Percentiles rank a stretch among this genome's conserved stretches.
These are phyloP conservation scores for Cylindrotheca closterium DNA, from an alignment of 108 stramenopile species.

Conservation along the genomic window DNA sequence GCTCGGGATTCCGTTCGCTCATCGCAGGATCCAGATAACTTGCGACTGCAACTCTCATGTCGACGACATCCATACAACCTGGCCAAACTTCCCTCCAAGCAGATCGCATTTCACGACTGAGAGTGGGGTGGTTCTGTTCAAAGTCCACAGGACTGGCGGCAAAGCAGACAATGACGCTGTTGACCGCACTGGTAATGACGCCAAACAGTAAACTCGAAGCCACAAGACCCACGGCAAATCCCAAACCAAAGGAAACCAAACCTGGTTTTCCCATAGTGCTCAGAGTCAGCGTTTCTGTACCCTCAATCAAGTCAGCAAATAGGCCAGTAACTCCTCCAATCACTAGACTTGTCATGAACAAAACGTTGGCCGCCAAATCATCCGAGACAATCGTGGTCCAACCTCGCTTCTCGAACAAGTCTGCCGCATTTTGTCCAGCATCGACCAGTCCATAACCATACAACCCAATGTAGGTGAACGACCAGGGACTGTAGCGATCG, in stretches of 20 bases:
- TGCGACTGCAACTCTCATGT: constrained; percentile 38
- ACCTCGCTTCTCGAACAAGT: constrained; percentile 81
- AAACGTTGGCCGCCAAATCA: constrained; percentile 79
- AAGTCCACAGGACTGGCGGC: constrained; percentile 86
- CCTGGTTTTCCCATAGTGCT: constrained; percentile 46
- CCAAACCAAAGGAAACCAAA: constrained; percentile 65
- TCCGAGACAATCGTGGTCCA: constrained; percentile 88
- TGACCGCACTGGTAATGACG: constrained; percentile 78
- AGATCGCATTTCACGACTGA: constrained; percentile 73
- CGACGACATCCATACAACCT: constrained; percentile 75
- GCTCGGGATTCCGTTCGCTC: constrained; percentile 11
- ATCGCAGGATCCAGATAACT: constrained; percentile 20
- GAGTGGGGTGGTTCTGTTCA: constrained; percentile 77
- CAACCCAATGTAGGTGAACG: constrained; percentile 86
- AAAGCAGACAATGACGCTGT: constrained; percentile 89
- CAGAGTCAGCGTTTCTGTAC: constrained; percentile 49
- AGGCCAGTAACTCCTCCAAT: constrained; percentile 75
- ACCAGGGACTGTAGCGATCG: constrained; percentile 76
- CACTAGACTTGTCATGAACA: constrained; percentile 68
- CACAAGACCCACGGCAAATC: constrained; percentile 70
- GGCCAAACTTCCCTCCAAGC: constrained; percentile 91
- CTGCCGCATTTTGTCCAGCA: constrained; percentile 65
- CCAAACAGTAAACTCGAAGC: constrained; percentile 72
- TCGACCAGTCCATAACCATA: constrained; percentile 81
- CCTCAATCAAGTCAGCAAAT: constrained; percentile 61